Evolutionary conservation across 1,284 basidiomycete genomes (phyloP).

Genomic region (Stereum hirsutum): DNA sequence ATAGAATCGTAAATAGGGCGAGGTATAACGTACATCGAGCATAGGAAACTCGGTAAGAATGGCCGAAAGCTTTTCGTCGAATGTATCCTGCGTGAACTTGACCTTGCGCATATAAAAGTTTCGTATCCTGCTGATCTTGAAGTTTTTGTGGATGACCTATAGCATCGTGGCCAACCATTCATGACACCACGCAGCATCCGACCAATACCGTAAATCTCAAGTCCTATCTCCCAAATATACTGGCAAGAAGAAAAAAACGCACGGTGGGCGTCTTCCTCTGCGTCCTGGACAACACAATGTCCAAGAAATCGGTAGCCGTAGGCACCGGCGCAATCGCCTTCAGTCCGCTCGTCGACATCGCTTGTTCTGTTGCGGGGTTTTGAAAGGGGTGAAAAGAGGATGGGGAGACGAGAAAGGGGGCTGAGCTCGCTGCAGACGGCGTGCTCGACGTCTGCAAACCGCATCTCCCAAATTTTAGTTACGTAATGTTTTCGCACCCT

Average conservation of each 20-base stretch:
- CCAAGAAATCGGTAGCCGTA: conserved; percentile 90
- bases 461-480: too few species aligned
- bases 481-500: too few species aligned
- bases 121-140: conserved; percentile 94
- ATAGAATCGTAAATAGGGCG: neutral
- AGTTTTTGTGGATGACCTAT: conserved; percentile 95
- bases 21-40: conserved; percentile 65
- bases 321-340: conserved; percentile 97
- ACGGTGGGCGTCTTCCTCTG: conserved; percentile 97
- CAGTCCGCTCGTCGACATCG: conserved; percentile 80
- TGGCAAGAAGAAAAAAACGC: conserved; percentile 17
- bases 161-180: conserved; percentile 1
- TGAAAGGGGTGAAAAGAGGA: neutral
- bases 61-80: conserved; percentile 92
- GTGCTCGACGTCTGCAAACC: too few species aligned
- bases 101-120: conserved; percentile 99
- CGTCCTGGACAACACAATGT: conserved; percentile 91
- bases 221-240: too few species aligned
- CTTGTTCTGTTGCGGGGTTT: neutral
- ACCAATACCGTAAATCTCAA: too few species aligned
- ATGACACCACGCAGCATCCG: too few species aligned
- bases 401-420: neutral
- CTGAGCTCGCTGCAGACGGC: too few species aligned
- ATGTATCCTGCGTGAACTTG: conserved; percentile 97
- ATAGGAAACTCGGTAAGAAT: conserved; percentile 96